These are phyloP conservation scores for Paxillus ammoniavirescens DNA, from an alignment of 768 basidiomycete species.

Conservation along the genomic window DNA sequence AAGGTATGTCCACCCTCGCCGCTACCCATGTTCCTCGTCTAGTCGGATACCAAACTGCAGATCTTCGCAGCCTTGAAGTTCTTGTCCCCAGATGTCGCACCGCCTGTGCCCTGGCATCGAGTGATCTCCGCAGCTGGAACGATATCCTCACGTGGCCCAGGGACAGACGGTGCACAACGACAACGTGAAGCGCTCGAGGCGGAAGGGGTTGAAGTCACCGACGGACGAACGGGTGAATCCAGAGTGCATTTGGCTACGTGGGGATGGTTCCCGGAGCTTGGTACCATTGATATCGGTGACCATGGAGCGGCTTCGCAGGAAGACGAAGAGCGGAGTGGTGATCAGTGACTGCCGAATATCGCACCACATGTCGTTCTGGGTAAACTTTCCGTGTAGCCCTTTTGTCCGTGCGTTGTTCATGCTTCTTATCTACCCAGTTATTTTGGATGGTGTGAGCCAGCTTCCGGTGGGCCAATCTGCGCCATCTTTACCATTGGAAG, in stretches of 20 bases:
- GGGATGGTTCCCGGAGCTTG: conserved; percentile 65
- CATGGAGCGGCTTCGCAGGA: background rate
- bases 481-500: background rate
- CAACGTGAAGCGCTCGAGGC: conserved; percentile 76
- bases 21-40: background rate
- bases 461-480: background rate
- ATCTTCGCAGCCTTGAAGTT: conserved; percentile 68
- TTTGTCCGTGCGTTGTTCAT: background rate
- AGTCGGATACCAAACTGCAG: background rate
- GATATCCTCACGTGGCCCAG: conserved; percentile 83
- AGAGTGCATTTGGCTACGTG: conserved; percentile 54
- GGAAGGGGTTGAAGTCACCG: conserved; percentile 78
- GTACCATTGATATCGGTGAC: conserved; percentile 21
- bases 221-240: conserved; percentile 53
- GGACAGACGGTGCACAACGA: conserved; percentile 71
- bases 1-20: conserved; percentile 46
- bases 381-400: background rate
- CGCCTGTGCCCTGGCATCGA: conserved; percentile 81
- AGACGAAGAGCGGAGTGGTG: background rate
- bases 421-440: no score
- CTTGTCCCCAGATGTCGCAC: conserved; percentile 53
- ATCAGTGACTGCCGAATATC: background rate
- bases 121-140: conserved; percentile 68
- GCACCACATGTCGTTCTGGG: background rate
- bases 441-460: background rate